These are phyloP conservation scores for Kentomonas sorsogonicus DNA, from an alignment of 208 protist species.

Conservation along the genomic window DNA sequence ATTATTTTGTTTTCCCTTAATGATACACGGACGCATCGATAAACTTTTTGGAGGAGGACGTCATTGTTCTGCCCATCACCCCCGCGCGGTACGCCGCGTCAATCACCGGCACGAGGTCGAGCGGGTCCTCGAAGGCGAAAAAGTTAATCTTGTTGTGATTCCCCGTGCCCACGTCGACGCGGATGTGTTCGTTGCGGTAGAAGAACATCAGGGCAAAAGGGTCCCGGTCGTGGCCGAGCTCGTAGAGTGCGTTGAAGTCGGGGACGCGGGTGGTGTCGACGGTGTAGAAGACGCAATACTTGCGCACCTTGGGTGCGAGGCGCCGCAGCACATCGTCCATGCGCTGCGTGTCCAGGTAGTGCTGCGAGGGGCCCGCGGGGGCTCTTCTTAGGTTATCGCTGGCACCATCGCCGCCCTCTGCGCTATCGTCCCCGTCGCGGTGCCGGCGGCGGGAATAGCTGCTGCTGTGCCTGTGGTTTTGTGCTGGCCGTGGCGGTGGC, in stretches of 20 bases:
- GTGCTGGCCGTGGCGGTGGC: neutral
- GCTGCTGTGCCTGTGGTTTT: neutral
- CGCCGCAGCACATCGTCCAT: conserved; percentile 65
- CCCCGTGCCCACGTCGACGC: conserved; percentile 98
- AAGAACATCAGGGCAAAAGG: conserved; percentile 99
- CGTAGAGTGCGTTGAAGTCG: conserved; percentile 99
- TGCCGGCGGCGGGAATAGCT: neutral
- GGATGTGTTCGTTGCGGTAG: conserved; percentile 98
- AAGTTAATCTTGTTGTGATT: conserved; percentile 99
- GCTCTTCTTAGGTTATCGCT: neutral
- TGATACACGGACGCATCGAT: conserved; percentile 73
- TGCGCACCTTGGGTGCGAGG: conserved; percentile 73
- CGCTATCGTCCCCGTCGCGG: neutral
- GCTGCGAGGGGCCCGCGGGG: conserved; percentile 8
- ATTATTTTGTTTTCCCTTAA: conserved; percentile 14
- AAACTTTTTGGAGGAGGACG: conserved; percentile 96
- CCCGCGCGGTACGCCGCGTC: conserved; percentile 96
- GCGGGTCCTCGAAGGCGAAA: conserved; percentile 90
- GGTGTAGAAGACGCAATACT: conserved; percentile 74
- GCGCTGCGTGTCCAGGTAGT: conserved; percentile 59
- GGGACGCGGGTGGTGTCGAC: conserved; percentile 88
- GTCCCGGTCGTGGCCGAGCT: conserved; percentile 95
- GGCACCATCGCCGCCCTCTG: neutral
- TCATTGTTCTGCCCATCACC: conserved; percentile 92
- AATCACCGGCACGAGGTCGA: conserved; percentile 97